These are phyloP conservation scores for Candida oleophila DNA, from an alignment of 805 yeast genomes.

Conservation along the genomic window DNA sequence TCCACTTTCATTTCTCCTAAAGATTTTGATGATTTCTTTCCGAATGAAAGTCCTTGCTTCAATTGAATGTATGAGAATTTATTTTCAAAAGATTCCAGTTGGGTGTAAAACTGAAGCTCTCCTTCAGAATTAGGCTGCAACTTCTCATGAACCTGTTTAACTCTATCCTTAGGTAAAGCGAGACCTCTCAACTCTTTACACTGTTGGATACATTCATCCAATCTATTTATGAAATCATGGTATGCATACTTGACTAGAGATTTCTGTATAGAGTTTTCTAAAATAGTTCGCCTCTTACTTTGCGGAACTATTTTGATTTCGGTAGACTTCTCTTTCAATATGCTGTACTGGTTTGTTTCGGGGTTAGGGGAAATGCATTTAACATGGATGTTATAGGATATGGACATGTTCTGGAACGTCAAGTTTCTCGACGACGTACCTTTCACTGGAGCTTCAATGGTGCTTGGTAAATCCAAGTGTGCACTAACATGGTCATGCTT, in stretches of 20 bases:
- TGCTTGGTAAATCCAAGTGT: conserved; percentile 1
- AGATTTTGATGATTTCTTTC: not conserved
- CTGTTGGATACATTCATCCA: not conserved
- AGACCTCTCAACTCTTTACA: conserved; percentile 2
- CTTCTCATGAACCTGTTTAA: not conserved
- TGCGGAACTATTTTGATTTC: conserved; percentile 1
- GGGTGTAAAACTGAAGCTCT: not conserved
- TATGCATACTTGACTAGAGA: conserved; percentile 1
- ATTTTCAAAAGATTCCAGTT: not conserved
- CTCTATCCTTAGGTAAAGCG: not conserved
- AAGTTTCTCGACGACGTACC: not conserved
- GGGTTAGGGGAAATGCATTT: conserved; percentile 2
- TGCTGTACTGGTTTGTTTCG: not conserved
- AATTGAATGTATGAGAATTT: not conserved
- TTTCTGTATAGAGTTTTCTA: not conserved
- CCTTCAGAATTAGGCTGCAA: not conserved
- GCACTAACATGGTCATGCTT: not conserved
- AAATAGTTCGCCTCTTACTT: not conserved
- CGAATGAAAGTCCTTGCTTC: not conserved
- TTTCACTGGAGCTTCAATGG: not conserved
- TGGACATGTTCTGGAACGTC: conserved; percentile 2
- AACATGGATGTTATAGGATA: not conserved
- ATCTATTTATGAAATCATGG: not conserved
- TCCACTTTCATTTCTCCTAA: not conserved
- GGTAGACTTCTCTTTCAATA: not conserved